Percentiles rank a stretch among this genome's conserved stretches.
These are phyloP conservation scores for Cylindrotheca closterium DNA, from an alignment of 108 stramenopile genomes.

Conservation along the genomic window DNA sequence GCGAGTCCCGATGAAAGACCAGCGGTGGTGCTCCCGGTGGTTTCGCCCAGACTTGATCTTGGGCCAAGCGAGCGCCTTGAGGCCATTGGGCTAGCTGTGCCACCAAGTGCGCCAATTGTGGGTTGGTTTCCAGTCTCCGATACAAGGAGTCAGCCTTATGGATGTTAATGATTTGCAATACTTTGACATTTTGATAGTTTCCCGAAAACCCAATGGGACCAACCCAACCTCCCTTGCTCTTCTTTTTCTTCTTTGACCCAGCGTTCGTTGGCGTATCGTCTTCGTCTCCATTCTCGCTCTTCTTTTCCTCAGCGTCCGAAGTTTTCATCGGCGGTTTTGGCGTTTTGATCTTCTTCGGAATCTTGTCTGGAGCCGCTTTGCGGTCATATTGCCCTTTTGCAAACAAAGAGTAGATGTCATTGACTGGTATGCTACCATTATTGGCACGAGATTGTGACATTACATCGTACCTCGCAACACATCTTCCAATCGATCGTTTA, in stretches of 20 bases:
- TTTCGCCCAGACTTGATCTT: slow-evolving; percentile 88
- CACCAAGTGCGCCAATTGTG: slow-evolving; percentile 54
- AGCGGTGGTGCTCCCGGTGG: slow-evolving; percentile 70
- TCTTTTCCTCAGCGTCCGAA: slow-evolving; percentile 2
- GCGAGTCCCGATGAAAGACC: slow-evolving; percentile 82
- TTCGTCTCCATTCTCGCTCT: not conserved
- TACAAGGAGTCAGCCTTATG: slow-evolving; percentile 71
- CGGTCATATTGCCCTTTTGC: no score
- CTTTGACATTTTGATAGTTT: slow-evolving; percentile 50
- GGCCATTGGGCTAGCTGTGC: slow-evolving; percentile 69
- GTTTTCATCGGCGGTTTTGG: slow-evolving; percentile 15
- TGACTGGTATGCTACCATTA: no score
- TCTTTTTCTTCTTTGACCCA: slow-evolving; percentile 10
- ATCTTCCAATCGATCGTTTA: slow-evolving; percentile 61
- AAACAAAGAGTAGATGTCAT: no score
- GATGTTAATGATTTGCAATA: slow-evolving; percentile 83
- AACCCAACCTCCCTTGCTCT: slow-evolving; percentile 11
- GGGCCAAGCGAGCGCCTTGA: slow-evolving; percentile 64
- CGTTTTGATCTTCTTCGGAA: slow-evolving; percentile 41
- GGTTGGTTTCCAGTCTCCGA: slow-evolving; percentile 53
- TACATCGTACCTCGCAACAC: slow-evolving; percentile 64
- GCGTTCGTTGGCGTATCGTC: not conserved
- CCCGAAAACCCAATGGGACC: slow-evolving; percentile 44
- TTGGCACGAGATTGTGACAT: no score
- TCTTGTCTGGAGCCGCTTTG: slow-evolving; percentile 63